Conservation (phyloP, 1,139 yeast species). For the Hansenula lynferdii region DNA sequence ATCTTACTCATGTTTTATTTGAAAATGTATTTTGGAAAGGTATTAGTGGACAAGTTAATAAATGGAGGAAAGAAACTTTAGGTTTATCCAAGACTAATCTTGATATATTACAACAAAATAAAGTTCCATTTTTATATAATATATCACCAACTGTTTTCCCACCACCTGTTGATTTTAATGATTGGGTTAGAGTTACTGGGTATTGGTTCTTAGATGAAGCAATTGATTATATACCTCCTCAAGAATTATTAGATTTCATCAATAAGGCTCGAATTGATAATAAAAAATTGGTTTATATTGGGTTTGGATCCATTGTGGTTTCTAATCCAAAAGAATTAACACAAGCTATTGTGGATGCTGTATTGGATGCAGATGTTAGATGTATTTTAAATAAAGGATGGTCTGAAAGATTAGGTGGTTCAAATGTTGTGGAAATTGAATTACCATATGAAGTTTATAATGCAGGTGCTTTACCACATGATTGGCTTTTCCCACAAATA, state of each 20-base stretch:
- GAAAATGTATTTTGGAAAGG: constrained; percentile 95
- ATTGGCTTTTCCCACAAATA: constrained; percentile 84
- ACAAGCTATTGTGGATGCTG: constrained; percentile 73
- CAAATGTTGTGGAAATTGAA: constrained; percentile 42
- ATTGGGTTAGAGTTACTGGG: constrained; percentile 93
- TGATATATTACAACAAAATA: constrained; percentile 65
- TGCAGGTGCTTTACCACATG: constrained; percentile 80
- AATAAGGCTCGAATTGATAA: constrained; percentile 51
- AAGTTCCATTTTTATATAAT: constrained; percentile 84
- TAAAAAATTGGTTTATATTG: constrained; percentile 81
- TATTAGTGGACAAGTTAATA: constrained; percentile 80
- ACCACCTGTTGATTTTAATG: constrained; percentile 89
- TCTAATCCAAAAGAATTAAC: constrained; percentile 77
- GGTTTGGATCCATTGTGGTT: constrained; percentile 95
- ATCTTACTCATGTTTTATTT: constrained; percentile 86
- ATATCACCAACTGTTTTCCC: constrained; percentile 86
- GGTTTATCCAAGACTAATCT: constrained; percentile 66
- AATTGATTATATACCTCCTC: constrained; percentile 56
- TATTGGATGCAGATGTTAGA: constrained; percentile 72
- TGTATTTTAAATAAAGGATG: constrained; percentile 93
- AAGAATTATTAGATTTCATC: constrained; percentile 55
- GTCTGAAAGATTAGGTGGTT: constrained; percentile 65
- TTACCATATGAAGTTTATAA: constrained; percentile 69
- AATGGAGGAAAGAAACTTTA: constrained; percentile 73
- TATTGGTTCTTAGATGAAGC: constrained; percentile 91